Evolutionary conservation across 2,329 filamentous ascomycete species (phyloP), one percentile per base, ranked within the genome.

Genomic region (Reticulascus tulasneorum): DNA sequence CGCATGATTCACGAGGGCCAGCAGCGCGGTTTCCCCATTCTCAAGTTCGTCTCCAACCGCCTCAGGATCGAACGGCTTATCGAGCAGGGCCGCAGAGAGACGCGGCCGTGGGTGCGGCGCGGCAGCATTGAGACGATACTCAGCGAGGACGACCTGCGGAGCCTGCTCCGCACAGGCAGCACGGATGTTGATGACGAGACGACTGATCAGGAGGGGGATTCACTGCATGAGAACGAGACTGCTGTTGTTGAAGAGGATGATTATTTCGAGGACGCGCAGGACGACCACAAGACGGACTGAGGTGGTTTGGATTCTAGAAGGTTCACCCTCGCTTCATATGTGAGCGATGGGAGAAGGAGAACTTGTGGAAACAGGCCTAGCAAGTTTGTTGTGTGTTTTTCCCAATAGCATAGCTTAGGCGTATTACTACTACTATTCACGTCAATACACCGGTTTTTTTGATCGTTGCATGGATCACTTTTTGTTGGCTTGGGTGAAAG

Each of bases 1-100:
- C 75, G 84, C 23, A 96, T 97, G 91, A 77, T 98, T 11, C 84
- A 89, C 44, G 84, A 87, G 39, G 93, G 93, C 15, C 85, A 94
- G 59, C 86, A 93, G 59, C 89, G 85, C 45, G 79, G 85, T 1
- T 98, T 94, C 55, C 87, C 93, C 1, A 94, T 93, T 57, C 71
- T 98, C 33, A 86, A 93, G 54, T 98, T 97, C 54, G 79, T 97
- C 40, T 78, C 75, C 17, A 98, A 98, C 56, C 68, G 93, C 33
- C 76, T 96, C 47, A 87, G 86, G 51, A 70, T 96, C 8, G 93
- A 98, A 63, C 73, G 82, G 32, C 49, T 73, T 31, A 70, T 84
- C n/a, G 78, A 83, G 51, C 59, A 64, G 42, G 80, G 78, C 2
- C 60, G 79, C 13, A 58, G 64, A 32, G 71, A 75, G 53, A 77